Evolutionary conservation across 352 stramenopile genomes (phyloP), one percentile per base, ranked within the genome.

Genomic region (Blastocystis hominis): DNA sequence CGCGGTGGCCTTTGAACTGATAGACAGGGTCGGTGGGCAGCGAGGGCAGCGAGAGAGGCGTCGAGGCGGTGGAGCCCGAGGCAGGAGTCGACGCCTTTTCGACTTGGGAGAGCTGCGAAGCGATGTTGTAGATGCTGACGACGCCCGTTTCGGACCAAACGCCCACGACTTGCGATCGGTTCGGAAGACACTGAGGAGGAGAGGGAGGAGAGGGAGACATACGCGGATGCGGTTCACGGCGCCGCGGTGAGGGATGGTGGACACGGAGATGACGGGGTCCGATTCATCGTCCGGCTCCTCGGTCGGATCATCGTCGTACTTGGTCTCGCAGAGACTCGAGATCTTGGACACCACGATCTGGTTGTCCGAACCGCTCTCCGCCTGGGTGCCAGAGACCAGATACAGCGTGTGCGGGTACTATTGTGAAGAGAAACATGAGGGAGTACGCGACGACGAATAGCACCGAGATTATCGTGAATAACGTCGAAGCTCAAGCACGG

Each of bases 301-400:
- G 2, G 93, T 92, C 20, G 81, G 61, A 81, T 86, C 84, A 36
- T 90, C 89, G 66, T 90, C 93, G 77, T 94, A 91, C 90, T 96
- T 93, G 53, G 94, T 97, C 89, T 95, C 95, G 91, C 96, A 92
- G 76, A 99, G 89, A 84, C 98, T 95, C 63, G 93, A 96, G 91
- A 99, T 94, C 91, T 98, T 97, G 91, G 98, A 94, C 47, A 99
- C 89, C n/a, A 93, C 97, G 63, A 99, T 92, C 90, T 98, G 94
- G 91, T 99, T 99, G 66, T 96, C 92, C 36, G 96, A 91, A 0
- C 91, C 76, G 46, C 93, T 92, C 81, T 95, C 92, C 0, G 96
- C 96, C 90, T 99, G 96, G 30, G 95, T 98, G 30, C 97, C 97
- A 2, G 95, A 93, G 30, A 97, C 96, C 68, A 97, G 93, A 88